Evolutionary conservation across 345 rosid genomes (phyloP).

Genomic region (Citrus hindsii): DNA sequence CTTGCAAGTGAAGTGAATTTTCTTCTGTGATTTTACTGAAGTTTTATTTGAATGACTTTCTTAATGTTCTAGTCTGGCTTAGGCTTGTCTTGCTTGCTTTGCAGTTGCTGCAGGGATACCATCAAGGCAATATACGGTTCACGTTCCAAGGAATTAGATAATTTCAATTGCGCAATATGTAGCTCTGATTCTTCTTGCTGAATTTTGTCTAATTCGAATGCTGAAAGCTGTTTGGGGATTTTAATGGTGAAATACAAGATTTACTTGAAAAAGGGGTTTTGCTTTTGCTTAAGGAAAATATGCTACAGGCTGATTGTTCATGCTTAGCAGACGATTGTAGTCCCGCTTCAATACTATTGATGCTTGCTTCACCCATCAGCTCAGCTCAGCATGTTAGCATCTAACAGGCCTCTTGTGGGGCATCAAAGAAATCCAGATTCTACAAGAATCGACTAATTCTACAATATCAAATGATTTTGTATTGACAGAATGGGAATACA

Average conservation of each 20-base stretch:
- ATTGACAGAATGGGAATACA: not conserved
- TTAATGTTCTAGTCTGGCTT: not conserved
- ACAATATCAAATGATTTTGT: not conserved
- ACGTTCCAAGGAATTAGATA: constrained; percentile 50
- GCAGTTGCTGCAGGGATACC: constrained; percentile 64
- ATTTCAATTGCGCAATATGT: constrained; percentile 44
- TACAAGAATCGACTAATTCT: not conserved
- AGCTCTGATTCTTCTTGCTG: constrained; percentile 23
- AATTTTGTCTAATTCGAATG: not conserved
- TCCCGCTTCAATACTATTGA: not conserved
- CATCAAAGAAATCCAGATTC: not conserved
- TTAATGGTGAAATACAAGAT: not conserved
- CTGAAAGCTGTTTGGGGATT: not conserved
- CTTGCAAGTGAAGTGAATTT: constrained; percentile 43
- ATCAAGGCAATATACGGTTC: constrained; percentile 68
- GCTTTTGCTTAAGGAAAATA: not conserved
- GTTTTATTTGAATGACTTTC: not conserved
- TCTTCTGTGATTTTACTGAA: not conserved
- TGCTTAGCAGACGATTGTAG: not conserved
- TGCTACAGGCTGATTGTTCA: not conserved
- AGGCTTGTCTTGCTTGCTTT: constrained; percentile 24
- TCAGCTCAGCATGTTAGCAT: not conserved
- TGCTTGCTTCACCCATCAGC: not conserved
- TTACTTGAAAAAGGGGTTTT: not conserved
- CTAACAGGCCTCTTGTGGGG: not conserved